A percentile compares a stretch with the other conserved stretches of the same genome.
Conservation (phyloP, 2,329 filamentous ascomycete species). For the Pseudogymnoascus verrucosus region DNA sequence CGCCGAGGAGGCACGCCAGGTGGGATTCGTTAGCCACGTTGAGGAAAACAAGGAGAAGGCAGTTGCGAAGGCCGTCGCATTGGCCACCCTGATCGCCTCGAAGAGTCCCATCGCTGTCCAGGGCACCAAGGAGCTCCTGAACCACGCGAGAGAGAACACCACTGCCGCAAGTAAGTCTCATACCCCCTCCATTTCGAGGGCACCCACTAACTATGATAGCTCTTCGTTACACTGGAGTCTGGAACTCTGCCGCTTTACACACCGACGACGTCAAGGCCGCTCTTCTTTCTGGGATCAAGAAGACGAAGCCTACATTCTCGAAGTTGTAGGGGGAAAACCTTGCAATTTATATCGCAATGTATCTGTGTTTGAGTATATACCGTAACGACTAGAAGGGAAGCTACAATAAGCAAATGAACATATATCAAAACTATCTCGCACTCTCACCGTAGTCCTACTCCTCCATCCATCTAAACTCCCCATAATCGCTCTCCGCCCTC, state of each 20-base stretch:
- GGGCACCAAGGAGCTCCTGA: conserved; percentile 80
- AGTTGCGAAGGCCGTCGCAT: conserved; percentile 51
- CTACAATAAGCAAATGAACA: conserved; percentile 1
- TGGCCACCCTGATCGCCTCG: conserved; percentile 57
- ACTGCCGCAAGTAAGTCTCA: conserved; percentile 61
- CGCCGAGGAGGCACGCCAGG: conserved; percentile 58
- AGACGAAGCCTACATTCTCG: conserved; percentile 71
- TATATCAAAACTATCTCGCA: background rate
- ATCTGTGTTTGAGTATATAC: background rate
- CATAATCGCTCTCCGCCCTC: conserved; percentile 20
- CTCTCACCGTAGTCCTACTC: background rate
- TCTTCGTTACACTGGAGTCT: conserved; percentile 74
- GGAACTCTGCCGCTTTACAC: conserved; percentile 81
- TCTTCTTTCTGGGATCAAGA: conserved; percentile 67
- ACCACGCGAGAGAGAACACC: conserved; percentile 70
- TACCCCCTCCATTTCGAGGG: conserved; percentile 5
- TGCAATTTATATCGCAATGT: conserved; percentile 8
- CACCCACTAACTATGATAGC: conserved; percentile 33
- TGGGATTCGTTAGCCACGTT: conserved; percentile 63
- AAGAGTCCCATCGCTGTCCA: conserved; percentile 87
- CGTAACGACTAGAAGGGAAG: background rate
- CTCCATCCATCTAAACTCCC: conserved; percentile 17
- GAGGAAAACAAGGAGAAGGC: conserved; percentile 54
- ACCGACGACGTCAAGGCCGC: conserved; percentile 68
- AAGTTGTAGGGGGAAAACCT: conserved; percentile 53